phyloP scores from a whole-genome alignment of 805 yeast species.

The Jamesozyma rosinii region DNA sequence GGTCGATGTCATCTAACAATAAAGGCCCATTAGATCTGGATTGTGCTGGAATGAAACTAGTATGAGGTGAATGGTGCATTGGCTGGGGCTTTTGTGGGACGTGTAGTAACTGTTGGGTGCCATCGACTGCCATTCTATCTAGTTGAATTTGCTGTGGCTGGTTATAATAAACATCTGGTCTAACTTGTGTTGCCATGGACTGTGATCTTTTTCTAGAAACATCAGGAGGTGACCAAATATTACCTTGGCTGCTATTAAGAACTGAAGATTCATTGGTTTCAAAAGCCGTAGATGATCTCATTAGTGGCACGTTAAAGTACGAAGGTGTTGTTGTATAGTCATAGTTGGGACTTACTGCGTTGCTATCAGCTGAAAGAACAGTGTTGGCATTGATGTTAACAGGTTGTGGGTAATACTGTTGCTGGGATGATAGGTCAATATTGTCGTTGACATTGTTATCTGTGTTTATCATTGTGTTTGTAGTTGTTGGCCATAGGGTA shows the following conservation, averaged over 20 bases:
- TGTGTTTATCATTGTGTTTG: slow-evolving; percentile 7
- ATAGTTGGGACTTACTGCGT: not conserved
- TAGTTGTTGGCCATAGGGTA: slow-evolving; percentile 17
- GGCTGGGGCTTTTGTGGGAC: not conserved
- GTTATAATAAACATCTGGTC: slow-evolving; percentile 1
- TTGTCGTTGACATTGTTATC: not conserved
- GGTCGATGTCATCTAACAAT: slow-evolving; percentile 51
- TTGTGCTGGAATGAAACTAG: not conserved
- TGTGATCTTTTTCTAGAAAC: slow-evolving; percentile 9
- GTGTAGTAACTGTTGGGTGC: slow-evolving; percentile 1
- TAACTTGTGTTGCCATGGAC: slow-evolving; percentile 8
- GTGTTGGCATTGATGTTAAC: not conserved
- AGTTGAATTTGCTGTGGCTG: not conserved
- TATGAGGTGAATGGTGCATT: not conserved
- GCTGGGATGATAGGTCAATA: not conserved
- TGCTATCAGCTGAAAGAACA: not conserved
- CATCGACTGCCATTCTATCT: not conserved
- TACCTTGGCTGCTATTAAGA: not conserved
- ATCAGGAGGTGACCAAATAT: slow-evolving; percentile 4
- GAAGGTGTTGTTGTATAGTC: not conserved
- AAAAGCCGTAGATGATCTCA: slow-evolving; percentile 2
- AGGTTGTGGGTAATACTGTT: not conserved
- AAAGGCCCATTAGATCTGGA: slow-evolving; percentile 13
- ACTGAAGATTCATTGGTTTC: not conserved
- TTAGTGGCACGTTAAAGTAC: slow-evolving; percentile 3